Evolutionary conservation across 108 stramenopile species (phyloP).

Genomic region (Pseudonitzschia pungens): DNA sequence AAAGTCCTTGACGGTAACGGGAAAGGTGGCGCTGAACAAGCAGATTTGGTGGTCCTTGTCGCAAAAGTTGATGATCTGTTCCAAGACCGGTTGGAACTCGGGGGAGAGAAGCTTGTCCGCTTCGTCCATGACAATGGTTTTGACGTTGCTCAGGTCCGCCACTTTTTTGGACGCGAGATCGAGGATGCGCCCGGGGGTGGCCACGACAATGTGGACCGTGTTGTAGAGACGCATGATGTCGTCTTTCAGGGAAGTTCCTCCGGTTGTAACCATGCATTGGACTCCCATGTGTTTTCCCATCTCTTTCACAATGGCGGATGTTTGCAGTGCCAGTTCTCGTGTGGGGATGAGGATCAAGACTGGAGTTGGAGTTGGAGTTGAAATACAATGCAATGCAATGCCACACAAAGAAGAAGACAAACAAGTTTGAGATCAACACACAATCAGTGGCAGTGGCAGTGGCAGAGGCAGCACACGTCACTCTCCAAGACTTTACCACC

Average conservation of each 20-base stretch:
- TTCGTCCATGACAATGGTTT: constrained; percentile 98
- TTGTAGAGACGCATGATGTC: constrained; percentile 99
- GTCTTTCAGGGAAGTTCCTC: constrained; percentile 96
- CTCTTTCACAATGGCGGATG: constrained; percentile 97
- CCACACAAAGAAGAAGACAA: too few species aligned
- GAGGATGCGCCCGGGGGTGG: constrained; percentile 97
- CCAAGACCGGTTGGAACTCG: constrained; percentile 96
- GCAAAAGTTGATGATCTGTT: constrained; percentile 89
- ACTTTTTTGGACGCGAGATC: constrained; percentile 96
- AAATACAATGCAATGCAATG: too few species aligned
- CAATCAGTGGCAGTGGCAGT: too few species aligned
- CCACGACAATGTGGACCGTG: constrained; percentile 93
- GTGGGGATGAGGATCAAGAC: constrained; percentile 97
- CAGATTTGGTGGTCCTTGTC: constrained; percentile 92
- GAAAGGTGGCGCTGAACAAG: constrained; percentile 98
- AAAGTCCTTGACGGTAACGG: constrained; percentile 95
- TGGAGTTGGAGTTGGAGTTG: too few species aligned
- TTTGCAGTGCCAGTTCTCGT: constrained; percentile 97
- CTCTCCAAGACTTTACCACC: too few species aligned
- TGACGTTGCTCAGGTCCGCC: constrained; percentile 90
- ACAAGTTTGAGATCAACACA: too few species aligned
- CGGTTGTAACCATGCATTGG: constrained; percentile 97
- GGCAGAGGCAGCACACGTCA: too few species aligned
- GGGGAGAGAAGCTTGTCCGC: constrained; percentile 97
- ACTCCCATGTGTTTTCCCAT: constrained; percentile 98